These are phyloP conservation scores for Amanita thiersii DNA, from an alignment of 768 basidiomycete species.

Conservation along the genomic window DNA sequence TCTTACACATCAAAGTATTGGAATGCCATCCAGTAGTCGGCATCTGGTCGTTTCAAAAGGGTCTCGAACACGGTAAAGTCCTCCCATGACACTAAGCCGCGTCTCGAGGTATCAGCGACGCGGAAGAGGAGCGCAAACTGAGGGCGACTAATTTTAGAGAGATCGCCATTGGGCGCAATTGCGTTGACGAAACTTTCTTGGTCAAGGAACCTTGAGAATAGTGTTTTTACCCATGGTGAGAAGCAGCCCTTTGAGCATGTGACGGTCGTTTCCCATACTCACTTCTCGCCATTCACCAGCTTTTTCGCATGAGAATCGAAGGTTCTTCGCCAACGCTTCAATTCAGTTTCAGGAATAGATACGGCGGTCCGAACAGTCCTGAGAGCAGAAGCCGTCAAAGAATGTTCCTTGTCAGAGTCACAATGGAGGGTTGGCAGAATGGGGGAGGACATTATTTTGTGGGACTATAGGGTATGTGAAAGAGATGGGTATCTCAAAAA, in stretches of 20 bases:
- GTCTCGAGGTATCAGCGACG: conserved; percentile 73
- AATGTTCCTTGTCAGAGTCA: conserved; percentile 40
- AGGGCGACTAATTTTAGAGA: conserved; percentile 76
- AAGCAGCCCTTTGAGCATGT: conserved; percentile 14
- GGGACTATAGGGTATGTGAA: conserved; percentile 27
- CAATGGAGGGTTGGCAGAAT: conserved; percentile 45
- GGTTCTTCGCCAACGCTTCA: conserved; percentile 81
- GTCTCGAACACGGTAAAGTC: conserved; percentile 97
- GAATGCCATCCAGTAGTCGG: conserved; percentile 96
- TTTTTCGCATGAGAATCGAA: conserved; percentile 81
- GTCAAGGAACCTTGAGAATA: conserved; percentile 66
- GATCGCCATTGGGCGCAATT: conserved; percentile 82
- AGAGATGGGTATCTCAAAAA: conserved; percentile 19
- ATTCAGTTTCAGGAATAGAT: conserved; percentile 69
- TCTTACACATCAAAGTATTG: conserved; percentile 92
- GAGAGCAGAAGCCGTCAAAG: conserved; percentile 46
- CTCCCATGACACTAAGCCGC: conserved; percentile 83
- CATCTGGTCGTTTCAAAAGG: conserved; percentile 86
- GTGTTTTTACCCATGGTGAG: conserved; percentile 9
- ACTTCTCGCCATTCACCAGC: conserved; percentile 75
- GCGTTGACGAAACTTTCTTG: conserved; percentile 89
- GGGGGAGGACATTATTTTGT: conserved; percentile 28
- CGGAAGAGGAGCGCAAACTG: conserved; percentile 89
- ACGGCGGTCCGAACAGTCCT: conserved; percentile 62
- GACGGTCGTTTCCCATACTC: conserved; percentile 24